Percentiles rank a stretch among this genome's conserved stretches.
These are phyloP conservation scores for Keithomyces neogunnii DNA, from an alignment of 2,329 filamentous ascomycete genomes.

Conservation along the genomic window DNA sequence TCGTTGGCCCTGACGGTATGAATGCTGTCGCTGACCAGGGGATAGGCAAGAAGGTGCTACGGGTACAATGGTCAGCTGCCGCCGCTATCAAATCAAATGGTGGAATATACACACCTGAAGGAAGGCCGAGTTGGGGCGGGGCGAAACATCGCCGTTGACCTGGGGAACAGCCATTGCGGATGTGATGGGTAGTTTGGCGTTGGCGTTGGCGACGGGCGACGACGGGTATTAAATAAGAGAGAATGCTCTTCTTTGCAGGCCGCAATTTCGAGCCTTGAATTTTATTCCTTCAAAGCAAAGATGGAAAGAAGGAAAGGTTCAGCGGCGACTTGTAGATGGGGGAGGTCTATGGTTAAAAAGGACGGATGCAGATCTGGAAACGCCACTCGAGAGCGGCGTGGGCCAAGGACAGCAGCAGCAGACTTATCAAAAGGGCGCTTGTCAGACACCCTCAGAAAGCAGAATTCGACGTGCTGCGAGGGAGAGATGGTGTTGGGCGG, in stretches of 20 bases:
- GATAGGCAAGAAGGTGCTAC: constrained; percentile 79
- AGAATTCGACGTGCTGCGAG: no score
- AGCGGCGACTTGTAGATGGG: background rate
- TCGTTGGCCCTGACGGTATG: constrained; percentile 72
- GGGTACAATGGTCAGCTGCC: background rate
- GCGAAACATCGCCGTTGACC: constrained; percentile 43
- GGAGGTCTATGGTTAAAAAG: constrained; percentile 7
- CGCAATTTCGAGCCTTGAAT: no score
- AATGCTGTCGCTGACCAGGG: constrained; percentile 71
- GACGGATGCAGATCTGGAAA: background rate
- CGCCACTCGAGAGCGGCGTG: constrained; percentile 5
- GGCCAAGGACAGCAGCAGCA: background rate
- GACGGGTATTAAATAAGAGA: no score
- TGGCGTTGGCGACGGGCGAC: background rate
- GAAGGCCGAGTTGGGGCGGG: constrained; percentile 38
- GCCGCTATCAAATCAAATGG: background rate
- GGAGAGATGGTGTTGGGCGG: background rate
- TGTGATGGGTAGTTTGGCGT: background rate
- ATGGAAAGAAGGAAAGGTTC: background rate
- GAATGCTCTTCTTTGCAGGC: no score
- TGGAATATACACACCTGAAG: constrained; percentile 32
- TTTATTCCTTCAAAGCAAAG: background rate
- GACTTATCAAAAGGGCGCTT: background rate
- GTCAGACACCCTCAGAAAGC: background rate
- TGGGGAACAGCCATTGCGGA: constrained; percentile 30